Evolutionary conservation across 2,329 filamentous ascomycete genomes (phyloP), one percentile per base, ranked within the genome.

Genomic region (Ophiostoma ulmi): DNA sequence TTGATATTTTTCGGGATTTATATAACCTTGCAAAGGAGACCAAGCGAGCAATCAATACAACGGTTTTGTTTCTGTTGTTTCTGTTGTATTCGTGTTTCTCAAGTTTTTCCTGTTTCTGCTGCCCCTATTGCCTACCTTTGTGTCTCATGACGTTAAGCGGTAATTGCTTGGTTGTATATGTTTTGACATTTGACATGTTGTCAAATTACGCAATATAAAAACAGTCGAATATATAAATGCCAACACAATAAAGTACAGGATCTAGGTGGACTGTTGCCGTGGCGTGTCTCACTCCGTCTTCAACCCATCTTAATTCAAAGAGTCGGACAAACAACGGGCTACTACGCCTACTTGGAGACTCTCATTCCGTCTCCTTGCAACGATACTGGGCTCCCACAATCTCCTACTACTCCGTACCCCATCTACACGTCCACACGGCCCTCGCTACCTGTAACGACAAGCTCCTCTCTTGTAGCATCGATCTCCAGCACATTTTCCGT

Each of bases 401-500:
- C 44, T 48, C 44, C 44, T 48, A 48, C n/a, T 48, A 48, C 44
- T 48, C 44, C 44, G 44, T 48, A 48, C 44, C 44, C 44, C 17
- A 6, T 48, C 44, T 11, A 48, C 41, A 44, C 44, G 17, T 48
- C 17, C 44, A 39, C 44, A n/a, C 44, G 44, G 7, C 7, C 44
- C 44, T n/a, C 17, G 17, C 44, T 48, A n/a, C 17, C 44, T 48
- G 44, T 48, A 48, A 48, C 44, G 44, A 20, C 44, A 20, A 6
- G 44, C 44, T 48, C 44, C 44, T 20, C 44, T 48, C 52, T 22
- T 58, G 52, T 58, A 58, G 44, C 52, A 58, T 58, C 52, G 52
- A 58, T 58, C 52, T 31, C 52, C 52, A 48, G 44, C 44, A n/a
- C 44, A 48, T n/a, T 48, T 20, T n/a, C 17, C 17, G 44, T 48